A percentile compares a stretch with the other conserved stretches of the same genome.
Evolutionary conservation across 2,329 filamentous ascomycete genomes (phyloP).

Genomic region (Metarhizium rileyi): DNA sequence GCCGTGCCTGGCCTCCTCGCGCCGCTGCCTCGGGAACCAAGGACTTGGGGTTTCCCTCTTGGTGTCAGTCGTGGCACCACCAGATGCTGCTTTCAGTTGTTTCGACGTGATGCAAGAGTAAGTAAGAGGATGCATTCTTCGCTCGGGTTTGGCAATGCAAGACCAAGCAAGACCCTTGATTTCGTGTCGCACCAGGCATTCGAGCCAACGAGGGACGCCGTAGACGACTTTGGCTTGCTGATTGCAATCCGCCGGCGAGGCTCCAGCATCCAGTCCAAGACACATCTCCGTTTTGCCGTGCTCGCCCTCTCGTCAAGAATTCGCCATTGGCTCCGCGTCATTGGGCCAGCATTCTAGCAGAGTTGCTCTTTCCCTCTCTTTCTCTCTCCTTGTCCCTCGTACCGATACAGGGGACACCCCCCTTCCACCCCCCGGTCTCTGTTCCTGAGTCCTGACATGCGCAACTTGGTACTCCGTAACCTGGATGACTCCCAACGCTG

Average conservation of each 20-base stretch:
- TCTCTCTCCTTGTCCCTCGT: neutral
- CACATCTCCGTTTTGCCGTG: neutral
- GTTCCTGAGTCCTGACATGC: neutral
- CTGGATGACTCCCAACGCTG: too few relatives aligned
- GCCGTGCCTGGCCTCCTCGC: neutral
- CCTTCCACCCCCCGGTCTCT: neutral
- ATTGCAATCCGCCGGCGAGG: too few relatives aligned
- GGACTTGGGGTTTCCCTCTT: too few relatives aligned
- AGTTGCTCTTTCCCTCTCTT: neutral
- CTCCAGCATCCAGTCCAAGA: too few relatives aligned
- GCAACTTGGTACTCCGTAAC: too few relatives aligned
- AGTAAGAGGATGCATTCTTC: neutral
- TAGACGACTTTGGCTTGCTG: too few relatives aligned
- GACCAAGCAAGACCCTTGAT: constrained; percentile 2
- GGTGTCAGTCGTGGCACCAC: neutral
- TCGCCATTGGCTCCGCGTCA: neutral
- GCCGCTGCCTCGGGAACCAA: neutral
- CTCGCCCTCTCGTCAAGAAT: neutral
- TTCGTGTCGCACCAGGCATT: neutral
- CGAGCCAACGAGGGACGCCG: neutral
- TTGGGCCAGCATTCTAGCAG: neutral
- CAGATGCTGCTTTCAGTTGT: neutral
- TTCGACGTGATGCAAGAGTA: neutral
- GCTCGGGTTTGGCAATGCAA: constrained; percentile 1
- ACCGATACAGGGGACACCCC: neutral